Evolutionary conservation across 2,329 filamentous ascomycete species (phyloP).

Genomic region (Apiospora kogelbergensis): DNA sequence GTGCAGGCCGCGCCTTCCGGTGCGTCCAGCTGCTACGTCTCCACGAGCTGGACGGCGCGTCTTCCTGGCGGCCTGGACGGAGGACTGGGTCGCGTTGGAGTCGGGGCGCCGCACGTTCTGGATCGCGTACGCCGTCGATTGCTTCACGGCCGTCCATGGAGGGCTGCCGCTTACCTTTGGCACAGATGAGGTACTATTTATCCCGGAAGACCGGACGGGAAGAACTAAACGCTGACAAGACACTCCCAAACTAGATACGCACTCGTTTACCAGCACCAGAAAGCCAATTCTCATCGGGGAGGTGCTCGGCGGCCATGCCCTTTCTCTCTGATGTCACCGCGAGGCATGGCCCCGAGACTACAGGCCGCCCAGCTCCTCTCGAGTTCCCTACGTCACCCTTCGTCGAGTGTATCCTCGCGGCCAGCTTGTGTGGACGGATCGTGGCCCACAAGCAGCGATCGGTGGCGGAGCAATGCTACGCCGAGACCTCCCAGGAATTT

Average conservation of each 20-base stretch:
- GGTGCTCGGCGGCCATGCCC: not conserved
- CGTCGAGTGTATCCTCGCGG: not conserved
- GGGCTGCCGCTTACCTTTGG: not conserved
- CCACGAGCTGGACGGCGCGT: not conserved
- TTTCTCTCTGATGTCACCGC: not conserved
- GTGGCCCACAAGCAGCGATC: not conserved
- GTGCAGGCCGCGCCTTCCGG: constrained; percentile 16
- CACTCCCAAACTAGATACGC: not conserved
- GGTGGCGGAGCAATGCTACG: not conserved
- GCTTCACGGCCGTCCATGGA: constrained; percentile 12
- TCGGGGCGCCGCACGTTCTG: constrained; percentile 18
- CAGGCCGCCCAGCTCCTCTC: not conserved
- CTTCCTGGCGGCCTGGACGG: constrained; percentile 2
- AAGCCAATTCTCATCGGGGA: not conserved
- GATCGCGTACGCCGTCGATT: constrained; percentile 18
- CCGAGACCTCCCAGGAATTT: not conserved
- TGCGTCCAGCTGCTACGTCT: constrained; percentile 16
- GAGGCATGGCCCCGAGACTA: too few species aligned
- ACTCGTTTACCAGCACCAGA: not conserved
- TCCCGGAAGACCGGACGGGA: too few species aligned
- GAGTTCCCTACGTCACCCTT: not conserved
- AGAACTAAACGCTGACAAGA: not conserved
- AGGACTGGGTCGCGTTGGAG: constrained; percentile 18
- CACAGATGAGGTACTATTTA: not conserved
- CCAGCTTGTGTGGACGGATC: not conserved